phyloP scores from a whole-genome alignment of 306 rosid species.

The Dalbergia oliveri region DNA sequence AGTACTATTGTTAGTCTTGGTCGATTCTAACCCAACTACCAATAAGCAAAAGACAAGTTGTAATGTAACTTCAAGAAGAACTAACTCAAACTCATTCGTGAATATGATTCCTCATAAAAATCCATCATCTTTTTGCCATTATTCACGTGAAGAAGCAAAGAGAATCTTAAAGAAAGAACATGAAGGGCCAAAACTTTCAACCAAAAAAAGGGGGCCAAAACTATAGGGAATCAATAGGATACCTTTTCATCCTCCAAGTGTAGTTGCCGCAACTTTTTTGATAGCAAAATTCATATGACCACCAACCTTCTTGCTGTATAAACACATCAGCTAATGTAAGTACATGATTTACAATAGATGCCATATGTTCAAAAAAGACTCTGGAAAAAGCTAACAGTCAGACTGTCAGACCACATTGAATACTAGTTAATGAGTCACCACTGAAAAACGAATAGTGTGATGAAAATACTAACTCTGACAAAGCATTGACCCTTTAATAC shows the following conservation, averaged over 20 bases:
- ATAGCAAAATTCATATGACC: slow-evolving; percentile 98
- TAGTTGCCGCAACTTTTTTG: slow-evolving; percentile 76
- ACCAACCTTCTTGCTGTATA: slow-evolving; percentile 99
- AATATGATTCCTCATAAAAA: slow-evolving; percentile 18
- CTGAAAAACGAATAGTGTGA: slow-evolving; percentile 28
- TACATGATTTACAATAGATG: slow-evolving; percentile 26
- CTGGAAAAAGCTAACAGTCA: background rate
- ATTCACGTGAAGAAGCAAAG: slow-evolving; percentile 29
- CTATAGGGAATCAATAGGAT: slow-evolving; percentile 38
- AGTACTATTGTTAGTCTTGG: background rate
- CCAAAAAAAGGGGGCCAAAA: background rate
- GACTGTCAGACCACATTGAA: slow-evolving; percentile 8
- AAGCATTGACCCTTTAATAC: slow-evolving; percentile 78
- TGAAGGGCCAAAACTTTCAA: slow-evolving; percentile 12
- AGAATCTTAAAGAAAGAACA: slow-evolving; percentile 5
- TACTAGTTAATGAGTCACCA: background rate
- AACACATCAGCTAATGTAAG: slow-evolving; percentile 40
- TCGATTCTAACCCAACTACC: slow-evolving; percentile 26
- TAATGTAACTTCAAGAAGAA: slow-evolving; percentile 5
- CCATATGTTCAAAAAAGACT: background rate
- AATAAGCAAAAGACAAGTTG: slow-evolving; percentile 17
- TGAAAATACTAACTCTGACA: slow-evolving; percentile 68
- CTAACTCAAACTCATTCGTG: slow-evolving; percentile 28
- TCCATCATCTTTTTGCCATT: slow-evolving; percentile 14
- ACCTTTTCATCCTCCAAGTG: slow-evolving; percentile 94